Percentiles rank a stretch among this genome's conserved stretches.
phyloP scores from a whole-genome alignment of 2,329 filamentous ascomycete species.

The Pestalotiopsis sp. region DNA sequence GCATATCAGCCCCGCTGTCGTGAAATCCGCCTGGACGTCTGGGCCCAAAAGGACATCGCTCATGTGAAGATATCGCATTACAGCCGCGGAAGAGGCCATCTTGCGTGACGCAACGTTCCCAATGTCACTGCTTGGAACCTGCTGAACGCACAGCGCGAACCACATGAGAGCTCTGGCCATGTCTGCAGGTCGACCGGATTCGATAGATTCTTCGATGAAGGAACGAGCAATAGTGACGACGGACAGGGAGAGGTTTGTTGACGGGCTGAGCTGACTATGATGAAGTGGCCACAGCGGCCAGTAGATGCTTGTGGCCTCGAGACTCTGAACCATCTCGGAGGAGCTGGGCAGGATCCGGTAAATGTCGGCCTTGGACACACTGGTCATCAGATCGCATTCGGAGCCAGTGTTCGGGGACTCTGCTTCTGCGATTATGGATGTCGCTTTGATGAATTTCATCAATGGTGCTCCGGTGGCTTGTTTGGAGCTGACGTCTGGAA shows the following conservation, averaged over 20 bases:
- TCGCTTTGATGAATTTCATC: neutral
- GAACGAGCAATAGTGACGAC: neutral
- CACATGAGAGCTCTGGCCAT: slow-evolving; percentile 6
- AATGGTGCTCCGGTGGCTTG: neutral
- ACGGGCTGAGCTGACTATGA: neutral
- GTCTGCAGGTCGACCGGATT: neutral
- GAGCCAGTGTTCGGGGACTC: neutral
- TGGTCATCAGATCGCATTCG: neutral
- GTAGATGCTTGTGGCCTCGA: neutral
- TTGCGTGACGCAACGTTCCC: neutral
- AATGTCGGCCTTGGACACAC: neutral
- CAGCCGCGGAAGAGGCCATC: neutral
- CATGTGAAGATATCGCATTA: neutral
- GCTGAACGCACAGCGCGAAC: slow-evolving; percentile 9
- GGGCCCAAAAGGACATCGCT: neutral
- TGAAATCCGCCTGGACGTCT: neutral
- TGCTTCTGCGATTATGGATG: neutral
- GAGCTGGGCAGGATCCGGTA: neutral
- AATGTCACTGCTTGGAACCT: neutral
- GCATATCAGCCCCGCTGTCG: neutral
- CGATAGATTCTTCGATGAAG: neutral
- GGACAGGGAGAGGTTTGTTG: neutral
- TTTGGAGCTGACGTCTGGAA: neutral
- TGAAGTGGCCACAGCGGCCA: slow-evolving; percentile 10
- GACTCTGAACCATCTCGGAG: neutral